Percentiles rank a stretch among this genome's conserved stretches.
phyloP scores from a whole-genome alignment of 257 asterid genomes.

The Lantana camara region DNA sequence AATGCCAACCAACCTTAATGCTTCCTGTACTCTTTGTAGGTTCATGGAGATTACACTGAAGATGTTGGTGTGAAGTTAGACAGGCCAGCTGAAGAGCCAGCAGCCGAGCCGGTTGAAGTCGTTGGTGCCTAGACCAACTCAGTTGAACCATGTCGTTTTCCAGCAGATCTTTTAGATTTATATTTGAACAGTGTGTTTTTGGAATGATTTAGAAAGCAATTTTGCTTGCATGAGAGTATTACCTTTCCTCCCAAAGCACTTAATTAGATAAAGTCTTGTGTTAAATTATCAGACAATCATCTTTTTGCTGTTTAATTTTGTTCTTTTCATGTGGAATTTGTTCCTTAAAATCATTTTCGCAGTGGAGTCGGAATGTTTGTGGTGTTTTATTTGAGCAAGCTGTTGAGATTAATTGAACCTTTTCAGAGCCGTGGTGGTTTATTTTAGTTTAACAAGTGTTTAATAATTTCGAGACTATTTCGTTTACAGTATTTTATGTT shows the following conservation, averaged over 20 bases:
- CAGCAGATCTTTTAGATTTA: constrained; percentile 4
- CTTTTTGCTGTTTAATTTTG: constrained; percentile 27
- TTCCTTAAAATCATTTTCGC: background rate
- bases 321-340: constrained; percentile 9
- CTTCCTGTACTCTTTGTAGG: too few relatives aligned
- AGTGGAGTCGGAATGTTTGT: too few relatives aligned
- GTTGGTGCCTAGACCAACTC: constrained; percentile 54
- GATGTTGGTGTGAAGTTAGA: constrained; percentile 78
- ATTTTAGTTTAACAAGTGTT: too few relatives aligned
- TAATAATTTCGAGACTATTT: too few relatives aligned
- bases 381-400: too few relatives aligned
- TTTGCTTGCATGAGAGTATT: constrained; percentile 15
- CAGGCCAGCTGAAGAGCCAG: constrained; percentile 70
- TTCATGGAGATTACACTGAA: constrained; percentile 77
- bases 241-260: constrained; percentile 1
- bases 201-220: constrained; percentile 24
- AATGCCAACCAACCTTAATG: too few relatives aligned
- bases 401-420: too few relatives aligned
- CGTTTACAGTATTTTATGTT: too few relatives aligned
- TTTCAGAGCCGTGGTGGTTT: too few relatives aligned
- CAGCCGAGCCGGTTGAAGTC: constrained; percentile 62
- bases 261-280: background rate
- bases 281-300: background rate
- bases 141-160: background rate
- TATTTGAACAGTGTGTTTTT: background rate